A percentile compares a stretch with the other conserved stretches of the same genome.
These are phyloP conservation scores for Spongispora temasekensis DNA, from an alignment of 1,284 basidiomycete species.

Conservation along the genomic window DNA sequence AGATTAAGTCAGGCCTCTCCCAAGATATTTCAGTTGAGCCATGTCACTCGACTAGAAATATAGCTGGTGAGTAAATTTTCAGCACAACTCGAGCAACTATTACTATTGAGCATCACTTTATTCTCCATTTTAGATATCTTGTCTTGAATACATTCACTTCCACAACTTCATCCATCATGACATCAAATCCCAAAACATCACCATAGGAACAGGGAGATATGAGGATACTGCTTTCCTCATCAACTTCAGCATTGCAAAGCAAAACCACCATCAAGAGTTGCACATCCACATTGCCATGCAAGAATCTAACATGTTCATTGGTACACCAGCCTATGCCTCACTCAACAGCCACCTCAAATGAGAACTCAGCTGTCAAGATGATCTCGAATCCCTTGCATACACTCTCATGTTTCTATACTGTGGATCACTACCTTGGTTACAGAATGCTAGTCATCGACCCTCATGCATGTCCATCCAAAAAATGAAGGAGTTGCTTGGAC, in stretches of 20 bases:
- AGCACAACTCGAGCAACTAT: background rate
- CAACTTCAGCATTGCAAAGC: too few species aligned
- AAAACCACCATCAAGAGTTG: background rate
- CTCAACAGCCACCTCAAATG: background rate
- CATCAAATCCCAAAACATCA: too few species aligned
- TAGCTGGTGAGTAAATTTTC: background rate
- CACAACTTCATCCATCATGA: background rate
- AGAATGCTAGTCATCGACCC: too few species aligned
- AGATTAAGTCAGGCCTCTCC: background rate
- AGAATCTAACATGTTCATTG: too few species aligned
- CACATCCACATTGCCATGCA: background rate
- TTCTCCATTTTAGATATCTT: background rate
- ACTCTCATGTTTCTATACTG: background rate
- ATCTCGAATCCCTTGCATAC: background rate
- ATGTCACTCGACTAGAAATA: background rate
- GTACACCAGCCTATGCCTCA: background rate
- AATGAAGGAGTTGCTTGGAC: too few species aligned
- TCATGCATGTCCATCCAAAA: too few species aligned
- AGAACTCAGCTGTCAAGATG: background rate
- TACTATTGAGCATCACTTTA: background rate
- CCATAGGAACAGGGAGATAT: background rate
- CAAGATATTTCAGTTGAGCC: background rate
- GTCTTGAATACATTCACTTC: background rate
- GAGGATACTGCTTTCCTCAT: background rate
- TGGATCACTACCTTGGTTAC: background rate